Base-by-base conservation (phyloP, 495 filamentous ascomycete genomes). In the Annulohypoxylon stygium region DNA sequence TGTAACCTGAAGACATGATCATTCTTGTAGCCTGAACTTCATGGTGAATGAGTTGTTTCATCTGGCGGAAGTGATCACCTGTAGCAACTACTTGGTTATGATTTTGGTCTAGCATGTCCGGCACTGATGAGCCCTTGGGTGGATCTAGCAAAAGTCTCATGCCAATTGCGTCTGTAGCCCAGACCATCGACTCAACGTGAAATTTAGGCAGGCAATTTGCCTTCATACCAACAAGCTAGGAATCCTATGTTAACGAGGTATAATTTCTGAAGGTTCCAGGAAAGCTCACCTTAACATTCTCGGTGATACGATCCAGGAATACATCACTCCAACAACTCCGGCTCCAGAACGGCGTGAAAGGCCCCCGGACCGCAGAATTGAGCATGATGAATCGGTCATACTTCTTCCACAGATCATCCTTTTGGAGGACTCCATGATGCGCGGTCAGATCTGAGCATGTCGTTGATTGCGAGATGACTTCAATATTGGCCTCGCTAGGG, bases 161-260 rank as follows among this genome's bases (percentile, higher is more conserved):
- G 45, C 81, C 81, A 18, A 71, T 26, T 14, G 47, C 11, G 68
- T 83, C 81, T 20, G 79, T 81, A 10, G 81, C 81, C 71, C 69
- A 78, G 63, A 83, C 75, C 78, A 80, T 81, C 63, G 78, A 74
- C 53, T 81, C 78, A 34, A 80, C 65, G 68, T 81, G 81, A 37
- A 69, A 71, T 16, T 54, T 57, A 7, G 78, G 76, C 12, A 37
- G 36, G 67, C 80, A 82, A 69, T 69, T 78, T 11, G 71, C 61
- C 0, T 80, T 75, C 74, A 78, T 78, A 14, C 80, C 80, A 2
- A 80, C 80, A 8, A 83, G 70, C 70, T 72, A 48, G 41, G 12
- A 43, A 23, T 2, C 9, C 26, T 11, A 23, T 23, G 9, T 69
- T 39, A 69, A 30, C 11, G 14, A 41, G 10, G 11, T 33, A 4